Evolutionary conservation across 768 basidiomycete genomes (phyloP).

Genomic region (Erythrobasidium yunnanense): DNA sequence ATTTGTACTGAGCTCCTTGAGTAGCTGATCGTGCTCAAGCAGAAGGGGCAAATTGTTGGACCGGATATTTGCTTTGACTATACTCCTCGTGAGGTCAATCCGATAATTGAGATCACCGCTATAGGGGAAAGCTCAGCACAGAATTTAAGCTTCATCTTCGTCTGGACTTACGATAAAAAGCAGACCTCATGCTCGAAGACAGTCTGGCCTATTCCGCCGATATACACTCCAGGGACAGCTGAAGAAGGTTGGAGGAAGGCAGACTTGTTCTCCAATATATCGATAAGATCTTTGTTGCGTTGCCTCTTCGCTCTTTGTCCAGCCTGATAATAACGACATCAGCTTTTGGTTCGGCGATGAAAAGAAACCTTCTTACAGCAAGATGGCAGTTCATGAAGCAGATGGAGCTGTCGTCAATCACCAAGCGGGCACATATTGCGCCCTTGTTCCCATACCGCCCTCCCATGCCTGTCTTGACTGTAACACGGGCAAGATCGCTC

Average conservation of each 20-base stretch:
- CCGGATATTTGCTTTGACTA: slow-evolving; percentile 61
- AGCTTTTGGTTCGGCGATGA: not conserved
- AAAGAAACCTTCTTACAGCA: slow-evolving; percentile 45
- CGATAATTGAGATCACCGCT: slow-evolving; percentile 97
- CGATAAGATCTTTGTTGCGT: slow-evolving; percentile 76
- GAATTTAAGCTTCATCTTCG: not conserved
- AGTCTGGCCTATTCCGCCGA: slow-evolving; percentile 86
- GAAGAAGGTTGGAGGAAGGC: slow-evolving; percentile 51
- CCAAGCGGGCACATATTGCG: slow-evolving; percentile 45
- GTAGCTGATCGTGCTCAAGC: slow-evolving; percentile 69
- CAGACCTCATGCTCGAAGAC: slow-evolving; percentile 91
- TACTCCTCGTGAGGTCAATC: slow-evolving; percentile 81
- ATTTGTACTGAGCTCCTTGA: slow-evolving; percentile 77
- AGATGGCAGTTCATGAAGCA: slow-evolving; percentile 96
- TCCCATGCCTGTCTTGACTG: slow-evolving; percentile 82
- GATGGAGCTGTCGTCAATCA: slow-evolving; percentile 80
- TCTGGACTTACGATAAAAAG: slow-evolving; percentile 48
- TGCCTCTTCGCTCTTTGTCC: slow-evolving; percentile 72
- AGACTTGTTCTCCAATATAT: slow-evolving; percentile 69
- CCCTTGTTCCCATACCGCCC: slow-evolving; percentile 92
- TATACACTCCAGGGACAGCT: slow-evolving; percentile 46
- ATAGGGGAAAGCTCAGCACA: slow-evolving; percentile 37
- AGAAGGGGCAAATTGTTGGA: slow-evolving; percentile 57
- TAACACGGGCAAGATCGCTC: slow-evolving; percentile 61
- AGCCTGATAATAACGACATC: slow-evolving; percentile 42